A percentile compares a stretch with the other conserved stretches of the same genome.
phyloP scores from a whole-genome alignment of 192 early-diverging fungal species.

The Backusella sp. region DNA sequence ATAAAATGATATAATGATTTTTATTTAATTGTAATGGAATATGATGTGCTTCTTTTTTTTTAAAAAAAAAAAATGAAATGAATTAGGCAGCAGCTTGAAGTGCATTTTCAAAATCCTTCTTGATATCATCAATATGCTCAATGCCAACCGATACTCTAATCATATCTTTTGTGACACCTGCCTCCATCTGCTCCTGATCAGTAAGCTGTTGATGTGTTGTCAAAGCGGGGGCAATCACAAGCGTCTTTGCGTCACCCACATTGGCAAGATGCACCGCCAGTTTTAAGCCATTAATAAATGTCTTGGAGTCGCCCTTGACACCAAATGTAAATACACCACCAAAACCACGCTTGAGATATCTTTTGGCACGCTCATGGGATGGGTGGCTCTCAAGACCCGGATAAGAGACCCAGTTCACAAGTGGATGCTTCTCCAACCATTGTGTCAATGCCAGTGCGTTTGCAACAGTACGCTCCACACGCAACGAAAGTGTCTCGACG shows the following conservation, averaged over 20 bases:
- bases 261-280: conserved; percentile 88
- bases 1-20: too few relatives aligned
- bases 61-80: background rate
- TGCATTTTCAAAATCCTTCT: conserved; percentile 58
- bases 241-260: conserved; percentile 86
- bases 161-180: conserved; percentile 78
- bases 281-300: conserved; percentile 76
- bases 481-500: conserved; percentile 85
- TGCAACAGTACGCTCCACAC: conserved; percentile 78
- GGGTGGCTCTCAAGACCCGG: conserved; percentile 80
- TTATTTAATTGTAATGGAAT: too few relatives aligned
- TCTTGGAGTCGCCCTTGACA: conserved; percentile 41
- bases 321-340: conserved; percentile 85
- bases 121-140: conserved; percentile 75
- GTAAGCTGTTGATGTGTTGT: conserved; percentile 89
- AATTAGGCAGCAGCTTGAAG: conserved; percentile 25
- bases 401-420: conserved; percentile 88
- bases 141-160: conserved; percentile 83
- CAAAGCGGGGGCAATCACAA: conserved; percentile 79
- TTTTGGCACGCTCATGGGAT: conserved; percentile 77
- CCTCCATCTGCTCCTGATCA: conserved; percentile 69
- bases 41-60: too few relatives aligned
- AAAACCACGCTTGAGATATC: conserved; percentile 78
- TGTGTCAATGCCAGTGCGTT: conserved; percentile 76
- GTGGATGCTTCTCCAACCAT: conserved; percentile 69